A percentile compares a stretch with the other conserved stretches of the same genome.
Conservation (phyloP, 108 stramenopile species). For the Nitzschia inconspicua region DNA sequence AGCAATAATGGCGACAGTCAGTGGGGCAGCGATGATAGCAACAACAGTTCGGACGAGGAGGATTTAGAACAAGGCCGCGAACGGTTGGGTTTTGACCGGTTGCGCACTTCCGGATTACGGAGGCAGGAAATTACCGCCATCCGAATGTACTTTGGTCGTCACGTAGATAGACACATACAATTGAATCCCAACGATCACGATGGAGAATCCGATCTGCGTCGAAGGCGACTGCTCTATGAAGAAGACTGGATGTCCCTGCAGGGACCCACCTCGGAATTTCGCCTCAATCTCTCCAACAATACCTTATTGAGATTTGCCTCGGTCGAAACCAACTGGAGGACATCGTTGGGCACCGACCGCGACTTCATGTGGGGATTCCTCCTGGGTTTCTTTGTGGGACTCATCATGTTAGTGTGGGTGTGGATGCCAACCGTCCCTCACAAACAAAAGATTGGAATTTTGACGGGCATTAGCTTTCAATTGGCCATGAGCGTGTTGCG, state of each 20-base stretch:
- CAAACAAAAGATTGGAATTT: constrained; percentile 89
- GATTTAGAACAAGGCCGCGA: constrained; percentile 16
- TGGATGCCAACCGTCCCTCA: constrained; percentile 92
- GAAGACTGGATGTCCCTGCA: constrained; percentile 83
- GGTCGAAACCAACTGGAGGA: not conserved
- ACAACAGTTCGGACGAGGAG: constrained; percentile 9
- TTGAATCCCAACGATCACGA: constrained; percentile 5
- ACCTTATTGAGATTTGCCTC: constrained; percentile 27
- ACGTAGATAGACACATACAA: constrained; percentile 61
- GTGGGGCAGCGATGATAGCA: constrained; percentile 29
- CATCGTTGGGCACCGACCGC: constrained; percentile 63
- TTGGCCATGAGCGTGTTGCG: too few species aligned
- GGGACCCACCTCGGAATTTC: constrained; percentile 80
- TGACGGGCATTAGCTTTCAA: constrained; percentile 80
- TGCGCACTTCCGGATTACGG: constrained; percentile 53
- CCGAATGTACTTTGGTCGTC: constrained; percentile 71
- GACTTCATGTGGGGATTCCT: constrained; percentile 93
- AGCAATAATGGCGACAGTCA: constrained; percentile 13
- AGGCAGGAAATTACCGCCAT: constrained; percentile 68
- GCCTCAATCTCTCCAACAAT: constrained; percentile 73
- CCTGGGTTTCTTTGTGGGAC: constrained; percentile 89
- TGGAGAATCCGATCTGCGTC: constrained; percentile 27
- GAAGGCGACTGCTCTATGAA: constrained; percentile 52
- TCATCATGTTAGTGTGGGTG: constrained; percentile 90
- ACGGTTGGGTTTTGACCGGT: constrained; percentile 79